Evolutionary conservation across 306 rosid genomes (phyloP).

Genomic region (Cucumis hystrix): DNA sequence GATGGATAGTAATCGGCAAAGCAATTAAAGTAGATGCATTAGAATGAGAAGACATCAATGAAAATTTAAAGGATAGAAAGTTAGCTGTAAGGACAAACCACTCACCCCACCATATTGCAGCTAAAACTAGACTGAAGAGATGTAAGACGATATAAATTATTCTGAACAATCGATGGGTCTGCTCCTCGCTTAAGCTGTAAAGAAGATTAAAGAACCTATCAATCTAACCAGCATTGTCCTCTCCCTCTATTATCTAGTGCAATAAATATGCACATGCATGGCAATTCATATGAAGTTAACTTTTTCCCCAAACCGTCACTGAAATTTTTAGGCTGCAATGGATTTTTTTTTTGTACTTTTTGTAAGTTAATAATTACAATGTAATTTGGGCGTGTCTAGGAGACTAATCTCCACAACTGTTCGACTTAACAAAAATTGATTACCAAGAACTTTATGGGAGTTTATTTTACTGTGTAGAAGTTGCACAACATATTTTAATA

Average conservation of each 20-base stretch:
- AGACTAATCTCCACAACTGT: background rate
- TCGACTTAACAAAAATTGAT: background rate
- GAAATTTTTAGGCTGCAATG: background rate
- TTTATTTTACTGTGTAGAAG: background rate
- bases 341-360: background rate
- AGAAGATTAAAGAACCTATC: constrained; percentile 3
- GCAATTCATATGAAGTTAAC: background rate
- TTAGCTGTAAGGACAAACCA: background rate
- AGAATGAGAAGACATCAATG: background rate
- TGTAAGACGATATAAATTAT: constrained; percentile 81
- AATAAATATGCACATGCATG: background rate
- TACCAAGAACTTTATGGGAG: background rate
- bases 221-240: background rate
- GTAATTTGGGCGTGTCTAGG: background rate
- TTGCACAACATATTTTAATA: background rate
- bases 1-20: background rate
- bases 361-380: background rate
- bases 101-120: constrained; percentile 99
- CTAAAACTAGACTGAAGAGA: constrained; percentile 78
- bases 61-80: background rate
- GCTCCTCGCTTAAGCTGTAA: constrained; percentile 88
- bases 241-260: background rate
- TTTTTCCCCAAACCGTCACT: background rate
- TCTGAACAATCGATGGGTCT: constrained; percentile 67
- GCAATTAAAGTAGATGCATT: background rate